These are phyloP conservation scores for Trichophaea hybrida DNA, from an alignment of 2,329 filamentous ascomycete genomes.

Conservation along the genomic window DNA sequence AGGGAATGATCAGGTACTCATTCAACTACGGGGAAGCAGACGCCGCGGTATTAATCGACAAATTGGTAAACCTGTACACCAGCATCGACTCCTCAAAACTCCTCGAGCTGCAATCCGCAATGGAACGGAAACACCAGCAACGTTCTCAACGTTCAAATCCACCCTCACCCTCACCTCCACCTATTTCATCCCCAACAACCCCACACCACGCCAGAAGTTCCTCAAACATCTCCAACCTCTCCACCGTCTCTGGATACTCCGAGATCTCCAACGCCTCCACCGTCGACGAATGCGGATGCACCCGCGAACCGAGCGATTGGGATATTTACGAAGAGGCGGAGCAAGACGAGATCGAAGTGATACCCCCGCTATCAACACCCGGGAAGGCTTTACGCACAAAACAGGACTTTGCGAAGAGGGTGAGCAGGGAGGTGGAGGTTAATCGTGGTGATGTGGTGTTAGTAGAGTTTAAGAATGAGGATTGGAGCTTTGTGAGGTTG, in stretches of 20 bases:
- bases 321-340: conserved; percentile 1
- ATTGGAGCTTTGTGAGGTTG: conserved; percentile 2
- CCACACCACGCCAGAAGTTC: background rate
- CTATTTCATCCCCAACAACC: background rate
- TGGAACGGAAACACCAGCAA: background rate
- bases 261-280: background rate
- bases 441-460: background rate
- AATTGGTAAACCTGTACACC: background rate
- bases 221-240: background rate
- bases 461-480: background rate
- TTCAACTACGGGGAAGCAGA: conserved; percentile 2
- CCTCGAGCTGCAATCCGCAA: background rate
- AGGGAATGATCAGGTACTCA: background rate
- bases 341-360: background rate
- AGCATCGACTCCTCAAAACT: background rate
- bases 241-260: background rate
- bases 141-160: background rate
- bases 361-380: background rate
- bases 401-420: background rate
- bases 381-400: background rate
- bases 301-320: background rate
- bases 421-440: background rate
- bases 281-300: background rate
- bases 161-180: background rate
- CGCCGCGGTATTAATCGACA: background rate